Conservation (phyloP, 441 rosid species). For the Brassica balearica region DNA sequence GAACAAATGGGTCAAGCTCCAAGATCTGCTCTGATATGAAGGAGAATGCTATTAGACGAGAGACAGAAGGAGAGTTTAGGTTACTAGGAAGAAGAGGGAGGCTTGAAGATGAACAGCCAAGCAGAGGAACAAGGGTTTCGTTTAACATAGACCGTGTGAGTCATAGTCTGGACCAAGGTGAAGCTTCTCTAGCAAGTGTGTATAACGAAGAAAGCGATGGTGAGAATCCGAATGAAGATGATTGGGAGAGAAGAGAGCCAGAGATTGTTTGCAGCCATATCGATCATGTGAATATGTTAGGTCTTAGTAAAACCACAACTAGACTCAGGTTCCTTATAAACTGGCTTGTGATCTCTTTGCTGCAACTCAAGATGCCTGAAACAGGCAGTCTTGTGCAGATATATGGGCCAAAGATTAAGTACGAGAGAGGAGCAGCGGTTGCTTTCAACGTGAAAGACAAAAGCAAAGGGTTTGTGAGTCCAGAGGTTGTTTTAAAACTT, state of each 20-base stretch:
- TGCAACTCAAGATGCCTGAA: slow-evolving; percentile 77
- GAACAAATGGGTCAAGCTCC: slow-evolving; percentile 52
- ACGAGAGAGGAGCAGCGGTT: slow-evolving; percentile 94
- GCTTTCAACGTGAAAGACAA: slow-evolving; percentile 85
- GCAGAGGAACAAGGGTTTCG: slow-evolving; percentile 81
- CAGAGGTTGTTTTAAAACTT: slow-evolving; percentile 82
- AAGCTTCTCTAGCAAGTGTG: slow-evolving; percentile 57
- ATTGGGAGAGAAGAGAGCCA: slow-evolving; percentile 82
- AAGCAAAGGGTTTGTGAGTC: slow-evolving; percentile 69
- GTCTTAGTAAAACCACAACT: slow-evolving; percentile 85
- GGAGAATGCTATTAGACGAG: slow-evolving; percentile 93
- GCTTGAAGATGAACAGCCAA: slow-evolving; percentile 86
- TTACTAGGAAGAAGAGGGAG: slow-evolving; percentile 85
- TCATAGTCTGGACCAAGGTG: slow-evolving; percentile 65
- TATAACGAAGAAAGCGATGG: slow-evolving; percentile 81
- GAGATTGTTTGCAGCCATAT: slow-evolving; percentile 82
- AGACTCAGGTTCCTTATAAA: slow-evolving; percentile 83
- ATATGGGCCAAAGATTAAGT: slow-evolving; percentile 93
- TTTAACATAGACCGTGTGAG: slow-evolving; percentile 75
- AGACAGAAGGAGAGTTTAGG: slow-evolving; percentile 95
- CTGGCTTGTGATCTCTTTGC: slow-evolving; percentile 92
- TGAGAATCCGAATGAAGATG: slow-evolving; percentile 76
- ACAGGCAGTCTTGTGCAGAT: slow-evolving; percentile 79
- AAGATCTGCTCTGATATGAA: slow-evolving; percentile 59
- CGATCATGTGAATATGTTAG: slow-evolving; percentile 90